Evolutionary conservation across 2,329 filamentous ascomycete genomes (phyloP), one percentile per base, ranked within the genome.

Genomic region (Penicillium sp.): DNA sequence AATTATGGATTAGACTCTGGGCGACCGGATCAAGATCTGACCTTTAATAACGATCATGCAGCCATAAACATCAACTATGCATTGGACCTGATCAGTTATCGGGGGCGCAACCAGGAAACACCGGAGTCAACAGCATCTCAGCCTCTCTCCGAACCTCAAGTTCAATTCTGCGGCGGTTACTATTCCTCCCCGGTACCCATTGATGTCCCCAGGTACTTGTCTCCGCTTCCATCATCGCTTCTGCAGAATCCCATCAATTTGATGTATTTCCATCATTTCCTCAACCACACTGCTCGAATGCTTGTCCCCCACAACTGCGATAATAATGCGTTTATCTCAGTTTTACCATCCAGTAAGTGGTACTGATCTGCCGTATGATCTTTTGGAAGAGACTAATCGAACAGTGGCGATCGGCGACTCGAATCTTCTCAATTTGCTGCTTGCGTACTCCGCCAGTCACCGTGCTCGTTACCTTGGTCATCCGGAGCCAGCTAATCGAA

Each of bases 361-460:
- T 42, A 6, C n/a, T 34, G 14, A 1, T 9, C n/a, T 26, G 30
- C 39, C 23, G 30, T 30, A 4, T 13, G 18, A 11, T 9, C 8
- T 38, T 72, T 79, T 36, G 76, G 78, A 8, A 4, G 16, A 35
- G 23, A 76, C 82, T 50, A 77, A 84, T 61, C 39, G 72, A 73
- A 29, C 23, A 78, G 75, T 78, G 76, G 76, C 76, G 6, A 70
- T 77, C 45, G 67, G 70, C 55, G 67, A 69, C 47, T 60, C 63
- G 3, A 87, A 91, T 64, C 80, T 95, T 1, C 79, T 95, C 48
- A 89, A 89, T 60, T 77, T 95, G 30, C 77, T 94, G 44, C 79
- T 95, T 23, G 87, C 90, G 18, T 95, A 91, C 70, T 91, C 89
- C 62, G 90, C 90, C n/a, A 90, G 86, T 27, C 90, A 95, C 69